phyloP scores from a whole-genome alignment of 2,329 filamentous ascomycete genomes.

The Taxawa tesnikishii region DNA sequence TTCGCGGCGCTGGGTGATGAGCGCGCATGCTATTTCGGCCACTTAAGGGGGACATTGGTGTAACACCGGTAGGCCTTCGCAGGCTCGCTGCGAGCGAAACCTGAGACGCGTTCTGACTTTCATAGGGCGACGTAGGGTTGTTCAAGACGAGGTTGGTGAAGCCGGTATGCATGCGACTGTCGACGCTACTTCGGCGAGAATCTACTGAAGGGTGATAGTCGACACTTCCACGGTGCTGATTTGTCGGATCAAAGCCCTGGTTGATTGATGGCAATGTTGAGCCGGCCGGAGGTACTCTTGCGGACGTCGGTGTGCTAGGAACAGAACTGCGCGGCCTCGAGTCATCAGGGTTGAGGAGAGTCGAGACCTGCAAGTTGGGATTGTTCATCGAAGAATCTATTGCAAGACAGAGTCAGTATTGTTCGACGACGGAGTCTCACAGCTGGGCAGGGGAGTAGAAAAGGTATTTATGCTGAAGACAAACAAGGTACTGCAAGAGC shows the following conservation, averaged over 20 bases:
- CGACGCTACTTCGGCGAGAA: slow-evolving; percentile 64
- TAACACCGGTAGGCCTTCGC: slow-evolving; percentile 36
- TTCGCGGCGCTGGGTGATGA: slow-evolving; percentile 39
- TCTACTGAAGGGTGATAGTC: slow-evolving; percentile 40
- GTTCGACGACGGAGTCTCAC: no score
- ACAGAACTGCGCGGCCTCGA: slow-evolving; percentile 30
- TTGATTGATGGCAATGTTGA: slow-evolving; percentile 43
- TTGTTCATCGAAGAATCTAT: slow-evolving; percentile 11
- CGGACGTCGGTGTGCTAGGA: slow-evolving; percentile 30
- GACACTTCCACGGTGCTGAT: slow-evolving; percentile 15
- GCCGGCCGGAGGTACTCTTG: slow-evolving; percentile 19
- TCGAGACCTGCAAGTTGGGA: slow-evolving; percentile 35
- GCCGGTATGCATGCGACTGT: slow-evolving; percentile 63
- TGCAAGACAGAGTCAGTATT: no score
- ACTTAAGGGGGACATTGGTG: slow-evolving; percentile 33
- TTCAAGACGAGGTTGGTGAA: slow-evolving; percentile 56
- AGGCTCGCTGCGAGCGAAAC: slow-evolving; percentile 61
- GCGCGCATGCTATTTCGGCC: slow-evolving; percentile 18
- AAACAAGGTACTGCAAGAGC: no score
- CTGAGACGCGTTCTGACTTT: slow-evolving; percentile 65
- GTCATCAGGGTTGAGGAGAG: slow-evolving; percentile 37
- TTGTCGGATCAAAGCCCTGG: slow-evolving; percentile 30
- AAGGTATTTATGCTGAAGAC: no score
- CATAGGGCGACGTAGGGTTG: slow-evolving; percentile 52
- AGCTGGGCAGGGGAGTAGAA: no score